phyloP scores from a whole-genome alignment of 495 filamentous ascomycete genomes.

The Penicillium waksmanii region DNA sequence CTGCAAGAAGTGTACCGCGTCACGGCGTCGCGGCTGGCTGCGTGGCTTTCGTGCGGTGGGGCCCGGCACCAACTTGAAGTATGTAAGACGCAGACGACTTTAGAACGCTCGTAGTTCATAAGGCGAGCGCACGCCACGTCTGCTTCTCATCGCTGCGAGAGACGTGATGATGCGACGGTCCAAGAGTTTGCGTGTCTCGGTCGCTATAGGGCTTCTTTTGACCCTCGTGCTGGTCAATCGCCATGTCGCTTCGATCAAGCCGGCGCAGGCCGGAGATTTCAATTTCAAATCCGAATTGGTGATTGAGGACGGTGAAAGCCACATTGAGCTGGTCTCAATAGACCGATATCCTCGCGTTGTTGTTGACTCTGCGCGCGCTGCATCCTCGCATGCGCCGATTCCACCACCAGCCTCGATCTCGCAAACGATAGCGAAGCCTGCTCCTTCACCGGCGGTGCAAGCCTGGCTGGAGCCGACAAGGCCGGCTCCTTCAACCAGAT shows the following conservation, averaged over 20 bases:
- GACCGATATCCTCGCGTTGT: conserved; percentile 5
- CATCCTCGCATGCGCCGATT: background rate
- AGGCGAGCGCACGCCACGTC: background rate
- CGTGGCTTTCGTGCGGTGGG: background rate
- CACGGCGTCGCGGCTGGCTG: conserved; percentile 1
- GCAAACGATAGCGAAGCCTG: background rate
- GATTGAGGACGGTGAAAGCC: conserved; percentile 17
- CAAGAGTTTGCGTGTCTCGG: conserved; percentile 2
- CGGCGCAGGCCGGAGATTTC: background rate
- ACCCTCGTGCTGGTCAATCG: conserved; percentile 24
- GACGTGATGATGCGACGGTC: conserved; percentile 1
- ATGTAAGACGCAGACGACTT: background rate
- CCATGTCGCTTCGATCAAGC: conserved; percentile 25
- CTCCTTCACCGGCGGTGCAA: conserved; percentile 5
- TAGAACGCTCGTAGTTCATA: background rate
- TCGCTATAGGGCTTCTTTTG: conserved; percentile 19
- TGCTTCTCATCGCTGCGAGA: background rate
- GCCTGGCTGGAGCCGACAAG: conserved; percentile 19
- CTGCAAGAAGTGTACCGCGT: background rate
- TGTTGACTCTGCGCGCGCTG: background rate
- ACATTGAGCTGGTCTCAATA: conserved; percentile 35
- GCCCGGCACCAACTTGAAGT: background rate
- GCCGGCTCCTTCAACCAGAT: conserved; percentile 2
- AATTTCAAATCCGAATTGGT: conserved; percentile 8
- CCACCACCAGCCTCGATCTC: background rate